Evolutionary conservation across 306 rosid species (phyloP).

Genomic region (Hippophae gyantsensis): DNA sequence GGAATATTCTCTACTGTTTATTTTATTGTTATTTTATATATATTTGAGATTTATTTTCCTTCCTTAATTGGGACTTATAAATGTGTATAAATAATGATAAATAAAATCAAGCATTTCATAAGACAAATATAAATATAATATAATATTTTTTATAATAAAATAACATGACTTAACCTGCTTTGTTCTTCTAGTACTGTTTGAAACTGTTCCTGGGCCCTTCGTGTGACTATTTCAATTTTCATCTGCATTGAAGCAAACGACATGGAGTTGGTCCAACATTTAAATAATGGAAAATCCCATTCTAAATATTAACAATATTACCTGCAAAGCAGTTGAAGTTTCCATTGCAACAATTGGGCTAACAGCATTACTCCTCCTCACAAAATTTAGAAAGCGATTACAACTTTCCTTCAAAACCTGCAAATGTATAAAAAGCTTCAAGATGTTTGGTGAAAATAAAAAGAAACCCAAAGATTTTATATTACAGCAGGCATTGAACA

Average conservation of each 20-base stretch:
- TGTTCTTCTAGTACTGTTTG: constrained; percentile 88
- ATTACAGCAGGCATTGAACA: too few relatives aligned
- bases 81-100: too few relatives aligned
- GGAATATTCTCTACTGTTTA: too few relatives aligned
- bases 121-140: constrained; percentile 2
- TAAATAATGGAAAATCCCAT: background rate
- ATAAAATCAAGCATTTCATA: background rate
- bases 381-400: constrained; percentile 73
- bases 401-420: constrained; percentile 79
- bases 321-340: constrained; percentile 97
- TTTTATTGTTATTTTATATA: too few relatives aligned
- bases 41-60: too few relatives aligned
- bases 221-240: constrained; percentile 85
- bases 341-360: constrained; percentile 90
- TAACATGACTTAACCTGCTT: constrained; percentile 48
- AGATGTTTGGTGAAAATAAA: too few relatives aligned
- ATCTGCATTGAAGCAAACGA: constrained; percentile 37
- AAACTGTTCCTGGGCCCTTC: constrained; percentile 93
- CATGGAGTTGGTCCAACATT: constrained; percentile 10
- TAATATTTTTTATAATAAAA: background rate
- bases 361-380: constrained; percentile 82
- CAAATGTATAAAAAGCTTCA: constrained; percentile 5
- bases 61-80: too few relatives aligned
- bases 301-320: constrained; percentile 22
- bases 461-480: too few relatives aligned